These are phyloP conservation scores for Cercospora zeae-maydis DNA, from an alignment of 2,329 filamentous ascomycete species.

Conservation along the genomic window DNA sequence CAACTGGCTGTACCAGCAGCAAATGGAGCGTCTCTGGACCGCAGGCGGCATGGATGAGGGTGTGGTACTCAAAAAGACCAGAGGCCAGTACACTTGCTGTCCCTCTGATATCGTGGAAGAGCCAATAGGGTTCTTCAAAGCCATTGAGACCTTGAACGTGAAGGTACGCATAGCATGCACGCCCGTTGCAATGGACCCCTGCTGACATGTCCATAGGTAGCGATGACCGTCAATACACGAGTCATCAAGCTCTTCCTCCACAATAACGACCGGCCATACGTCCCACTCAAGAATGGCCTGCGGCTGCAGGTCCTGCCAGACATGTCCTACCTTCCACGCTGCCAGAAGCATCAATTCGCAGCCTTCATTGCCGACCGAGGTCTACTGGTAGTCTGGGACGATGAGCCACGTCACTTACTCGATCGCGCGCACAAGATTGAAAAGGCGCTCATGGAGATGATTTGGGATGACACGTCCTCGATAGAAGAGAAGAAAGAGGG, in stretches of 20 bases:
- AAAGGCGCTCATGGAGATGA: slow-evolving; percentile 54
- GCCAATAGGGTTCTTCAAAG: slow-evolving; percentile 49
- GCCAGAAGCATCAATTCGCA: slow-evolving; percentile 64
- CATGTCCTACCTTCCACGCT: slow-evolving; percentile 55
- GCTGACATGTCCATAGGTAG: slow-evolving; percentile 47
- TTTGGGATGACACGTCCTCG: slow-evolving; percentile 51
- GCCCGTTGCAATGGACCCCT: neutral
- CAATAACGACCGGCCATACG: slow-evolving; percentile 50
- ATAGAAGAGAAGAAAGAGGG: slow-evolving; percentile 45
- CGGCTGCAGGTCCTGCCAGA: slow-evolving; percentile 60
- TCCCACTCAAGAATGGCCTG: slow-evolving; percentile 57
- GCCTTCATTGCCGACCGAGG: slow-evolving; percentile 59
- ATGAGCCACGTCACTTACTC: slow-evolving; percentile 56
- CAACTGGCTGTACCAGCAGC: slow-evolving; percentile 61
- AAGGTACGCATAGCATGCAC: slow-evolving; percentile 40
- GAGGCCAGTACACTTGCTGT: slow-evolving; percentile 52
- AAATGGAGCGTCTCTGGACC: slow-evolving; percentile 55
- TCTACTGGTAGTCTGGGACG: slow-evolving; percentile 62
- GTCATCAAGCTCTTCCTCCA: slow-evolving; percentile 60
- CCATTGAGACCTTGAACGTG: slow-evolving; percentile 52
- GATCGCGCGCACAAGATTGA: slow-evolving; percentile 53
- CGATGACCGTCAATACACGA: slow-evolving; percentile 65
- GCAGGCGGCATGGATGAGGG: slow-evolving; percentile 50
- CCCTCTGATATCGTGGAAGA: slow-evolving; percentile 48
- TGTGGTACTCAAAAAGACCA: slow-evolving; percentile 53